Base-by-base conservation (phyloP, 805 yeast species). In the Kazachstania viticola region DNA sequence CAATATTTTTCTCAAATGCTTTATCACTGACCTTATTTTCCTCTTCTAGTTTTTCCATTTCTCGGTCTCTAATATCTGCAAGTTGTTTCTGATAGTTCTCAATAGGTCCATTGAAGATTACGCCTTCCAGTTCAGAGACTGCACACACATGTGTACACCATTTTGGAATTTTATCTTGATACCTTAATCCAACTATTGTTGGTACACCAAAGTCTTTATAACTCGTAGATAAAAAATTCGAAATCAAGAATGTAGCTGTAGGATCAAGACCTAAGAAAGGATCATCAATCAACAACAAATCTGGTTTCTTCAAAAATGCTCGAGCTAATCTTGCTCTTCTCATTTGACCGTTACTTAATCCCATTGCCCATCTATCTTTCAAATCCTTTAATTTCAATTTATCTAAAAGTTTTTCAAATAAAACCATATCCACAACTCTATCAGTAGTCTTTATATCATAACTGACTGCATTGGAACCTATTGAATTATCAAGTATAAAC, bases 181-280 rank as follows among this genome's bases (percentile, higher is more conserved):
- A 58, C 34, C 95, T 63, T 27, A 85, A 61, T 0, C 97, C 97
- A 5, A 84, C 71, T 6, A 83, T 65, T 17, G 73, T 59, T 2
- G 79, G 75, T 11, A 42, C 30, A 6, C 36, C 27, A 26, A 29
- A 26, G 3, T 28, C 13, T 16, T 28, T 22, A n/a, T 42, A 34
- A 27, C 42, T 45, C 3, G 29, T 32, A 1, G 42, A 34, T 15
- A 56, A 36, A 30, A 53, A 48, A 9, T 49, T 47, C 13, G 83
- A 71, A 14, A 88, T 82, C 6, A 68, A 56, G 1, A 54, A 38
- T 0, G 82, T 62, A 9, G 93, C 87, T 1, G 54, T 49, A 0
- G 94, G 91, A 47, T 88, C 98, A 13, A 88, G 62, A 0, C 97
- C 98, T 25, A 91, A 54, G 45, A 85, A 88, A 8, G 95, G 95